Evolutionary conservation across 2,329 filamentous ascomycete species (phyloP).

Genomic region (Meredithiella fracta): DNA sequence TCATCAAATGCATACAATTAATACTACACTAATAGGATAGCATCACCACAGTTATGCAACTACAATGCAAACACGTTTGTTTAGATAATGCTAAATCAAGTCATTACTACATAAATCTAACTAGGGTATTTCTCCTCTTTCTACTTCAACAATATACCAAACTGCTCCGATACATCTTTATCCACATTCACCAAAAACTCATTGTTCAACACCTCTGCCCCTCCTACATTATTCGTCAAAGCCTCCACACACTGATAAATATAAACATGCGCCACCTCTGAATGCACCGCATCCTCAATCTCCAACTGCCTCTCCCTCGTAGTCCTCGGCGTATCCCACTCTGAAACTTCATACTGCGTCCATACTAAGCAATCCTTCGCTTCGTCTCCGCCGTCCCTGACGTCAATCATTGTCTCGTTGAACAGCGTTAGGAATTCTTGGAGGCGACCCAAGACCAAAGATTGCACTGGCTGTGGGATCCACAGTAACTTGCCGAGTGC

Average conservation of each 20-base stretch:
- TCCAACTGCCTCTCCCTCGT: slow-evolving; percentile 35
- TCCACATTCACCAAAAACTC: slow-evolving; percentile 63
- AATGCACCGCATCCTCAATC: slow-evolving; percentile 50
- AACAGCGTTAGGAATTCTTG: slow-evolving; percentile 64
- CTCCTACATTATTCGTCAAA: slow-evolving; percentile 43
- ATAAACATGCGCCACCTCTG: slow-evolving; percentile 46
- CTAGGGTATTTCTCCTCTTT: slow-evolving; percentile 20
- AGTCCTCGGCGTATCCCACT: slow-evolving; percentile 42
- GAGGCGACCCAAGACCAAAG: slow-evolving; percentile 42
- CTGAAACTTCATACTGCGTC: slow-evolving; percentile 24
- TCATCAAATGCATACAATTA: too few relatives aligned
- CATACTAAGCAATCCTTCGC: slow-evolving; percentile 37
- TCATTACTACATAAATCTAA: too few relatives aligned
- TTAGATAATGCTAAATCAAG: too few relatives aligned
- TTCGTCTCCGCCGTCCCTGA: slow-evolving; percentile 43
- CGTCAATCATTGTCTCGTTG: slow-evolving; percentile 51
- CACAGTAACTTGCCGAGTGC: slow-evolving; percentile 58
- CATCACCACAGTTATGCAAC: too few relatives aligned
- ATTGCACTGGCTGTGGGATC: slow-evolving; percentile 38
- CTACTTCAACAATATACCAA: slow-evolving; percentile 15
- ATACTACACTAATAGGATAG: too few relatives aligned
- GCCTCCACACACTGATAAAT: slow-evolving; percentile 44
- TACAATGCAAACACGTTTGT: too few relatives aligned
- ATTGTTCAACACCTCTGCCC: slow-evolving; percentile 47
- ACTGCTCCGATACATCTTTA: slow-evolving; percentile 34